Conservation (phyloP, 2,329 filamentous ascomycete genomes). For the Calonectria pauciramosa region DNA sequence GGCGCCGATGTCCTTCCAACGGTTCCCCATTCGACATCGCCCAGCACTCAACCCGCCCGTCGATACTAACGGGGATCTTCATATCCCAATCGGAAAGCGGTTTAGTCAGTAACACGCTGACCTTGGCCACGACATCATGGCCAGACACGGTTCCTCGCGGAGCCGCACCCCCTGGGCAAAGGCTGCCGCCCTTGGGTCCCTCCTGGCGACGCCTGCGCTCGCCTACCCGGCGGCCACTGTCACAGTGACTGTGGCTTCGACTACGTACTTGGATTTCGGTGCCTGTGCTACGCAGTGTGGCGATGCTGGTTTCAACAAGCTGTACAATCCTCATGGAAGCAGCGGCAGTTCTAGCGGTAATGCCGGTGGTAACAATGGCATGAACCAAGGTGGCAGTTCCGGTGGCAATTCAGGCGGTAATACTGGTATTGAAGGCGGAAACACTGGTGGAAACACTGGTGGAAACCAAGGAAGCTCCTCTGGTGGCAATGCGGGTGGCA, state of each 20-base stretch:
- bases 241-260: conserved; percentile 25
- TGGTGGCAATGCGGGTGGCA: not conserved
- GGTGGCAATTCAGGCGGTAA: not conserved
- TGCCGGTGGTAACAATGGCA: not conserved
- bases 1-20: not conserved
- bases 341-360: not conserved
- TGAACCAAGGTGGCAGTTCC: not conserved
- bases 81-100: not conserved
- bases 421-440: not conserved
- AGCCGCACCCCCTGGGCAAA: conserved; percentile 29
- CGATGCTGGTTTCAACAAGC: not conserved
- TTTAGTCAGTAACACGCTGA: conserved; percentile 5
- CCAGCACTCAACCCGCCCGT: not conserved
- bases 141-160: conserved; percentile 13
- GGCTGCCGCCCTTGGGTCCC: conserved; percentile 25
- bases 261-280: conserved; percentile 29
- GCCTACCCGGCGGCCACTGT: conserved; percentile 23
- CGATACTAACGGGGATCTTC: not conserved
- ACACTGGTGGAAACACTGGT: not conserved
- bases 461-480: not conserved
- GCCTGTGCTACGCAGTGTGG: conserved; percentile 17
- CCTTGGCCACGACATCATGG: not conserved
- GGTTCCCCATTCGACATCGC: conserved; percentile 2
- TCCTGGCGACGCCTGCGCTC: conserved; percentile 28
- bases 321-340: not conserved